Evolutionary conservation across 371 early-diverging fungal species (phyloP), one percentile per base, ranked within the genome.

Genomic region (Mortierella sp.): DNA sequence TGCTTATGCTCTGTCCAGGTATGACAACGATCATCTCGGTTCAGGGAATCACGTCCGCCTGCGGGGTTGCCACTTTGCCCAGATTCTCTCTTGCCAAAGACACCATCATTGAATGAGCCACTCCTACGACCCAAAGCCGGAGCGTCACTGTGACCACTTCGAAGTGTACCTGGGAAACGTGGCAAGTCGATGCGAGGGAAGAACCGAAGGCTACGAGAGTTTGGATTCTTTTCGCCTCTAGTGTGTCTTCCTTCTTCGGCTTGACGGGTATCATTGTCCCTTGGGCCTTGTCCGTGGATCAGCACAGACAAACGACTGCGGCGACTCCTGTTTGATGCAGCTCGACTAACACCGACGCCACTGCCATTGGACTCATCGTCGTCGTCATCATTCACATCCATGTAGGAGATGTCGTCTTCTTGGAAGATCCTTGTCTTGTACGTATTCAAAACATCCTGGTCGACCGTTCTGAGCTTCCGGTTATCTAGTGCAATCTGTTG

Each of bases 41-140:
- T 48, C 34, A 59, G 6, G 0, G 57, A 55, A 54, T 2, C 63
- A 7, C 60, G 54, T 2, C 61, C n/a, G 9, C 22, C 44, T 2
- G 39, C 19, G 28, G 29, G 24, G 1, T 51, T 8, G 16, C 46
- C 13, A 22, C 19, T 25, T 46, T 51, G 48, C 14, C 34, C 44
- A 44, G 55, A 62, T 8, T n/a, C 44, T 22, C 47, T 51, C 45
- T 14, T 60, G 53, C 62, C 41, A 67, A 4, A 73, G 43, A 1
- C 67, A 67, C n/a, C n/a, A n/a, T 73, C 74, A 10, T 73, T 67
- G 51, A 67, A 73, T 6, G 74, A 73, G 1, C 55, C 59, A 28
- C 67, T 59, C 52, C 61, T 65, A 22, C 72, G 61, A 47, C 58
- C 53, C 41, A 49, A 21, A 0, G 56, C 41, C 17, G 37, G 45